Conservation (phyloP, 495 filamentous ascomycete species). For the Podospora bellae-mahoneyi region DNA sequence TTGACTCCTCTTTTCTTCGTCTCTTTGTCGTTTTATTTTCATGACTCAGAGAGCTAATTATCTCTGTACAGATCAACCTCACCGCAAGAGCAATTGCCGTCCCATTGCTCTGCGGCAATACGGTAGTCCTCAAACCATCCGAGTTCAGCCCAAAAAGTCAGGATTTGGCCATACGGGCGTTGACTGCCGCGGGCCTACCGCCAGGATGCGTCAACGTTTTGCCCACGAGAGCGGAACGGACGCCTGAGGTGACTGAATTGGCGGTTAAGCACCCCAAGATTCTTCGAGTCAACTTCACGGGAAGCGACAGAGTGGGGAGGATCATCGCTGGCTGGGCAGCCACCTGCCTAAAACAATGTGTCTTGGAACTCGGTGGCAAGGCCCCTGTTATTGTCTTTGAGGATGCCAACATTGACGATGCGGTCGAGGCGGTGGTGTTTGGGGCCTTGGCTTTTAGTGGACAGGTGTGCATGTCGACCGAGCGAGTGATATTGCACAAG, state of each 20-base stretch:
- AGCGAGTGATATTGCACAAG: constrained; percentile 32
- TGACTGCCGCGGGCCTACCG: constrained; percentile 63
- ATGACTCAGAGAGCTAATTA: not conserved
- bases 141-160: constrained; percentile 70
- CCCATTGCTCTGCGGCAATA: constrained; percentile 74
- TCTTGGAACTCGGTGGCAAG: constrained; percentile 42
- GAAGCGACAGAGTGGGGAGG: constrained; percentile 34
- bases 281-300: constrained; percentile 47
- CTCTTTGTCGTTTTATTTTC: not conserved
- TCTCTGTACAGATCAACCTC: constrained; percentile 47
- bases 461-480: constrained; percentile 41
- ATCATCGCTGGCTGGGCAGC: constrained; percentile 48
- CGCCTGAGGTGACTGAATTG: constrained; percentile 45
- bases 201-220: constrained; percentile 50
- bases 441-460: constrained; percentile 33
- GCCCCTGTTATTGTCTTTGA: constrained; percentile 35
- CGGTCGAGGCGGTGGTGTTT: constrained; percentile 34
- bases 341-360: constrained; percentile 54
- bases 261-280: constrained; percentile 48
- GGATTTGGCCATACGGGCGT: constrained; percentile 59
- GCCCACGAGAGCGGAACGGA: constrained; percentile 38
- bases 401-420: constrained; percentile 35
- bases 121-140: constrained; percentile 69
- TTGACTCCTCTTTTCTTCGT: not conserved
- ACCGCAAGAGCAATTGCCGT: constrained; percentile 58